These are phyloP conservation scores for Alternaria burnsii DNA, from an alignment of 2,329 filamentous ascomycete genomes.

Conservation along the genomic window DNA sequence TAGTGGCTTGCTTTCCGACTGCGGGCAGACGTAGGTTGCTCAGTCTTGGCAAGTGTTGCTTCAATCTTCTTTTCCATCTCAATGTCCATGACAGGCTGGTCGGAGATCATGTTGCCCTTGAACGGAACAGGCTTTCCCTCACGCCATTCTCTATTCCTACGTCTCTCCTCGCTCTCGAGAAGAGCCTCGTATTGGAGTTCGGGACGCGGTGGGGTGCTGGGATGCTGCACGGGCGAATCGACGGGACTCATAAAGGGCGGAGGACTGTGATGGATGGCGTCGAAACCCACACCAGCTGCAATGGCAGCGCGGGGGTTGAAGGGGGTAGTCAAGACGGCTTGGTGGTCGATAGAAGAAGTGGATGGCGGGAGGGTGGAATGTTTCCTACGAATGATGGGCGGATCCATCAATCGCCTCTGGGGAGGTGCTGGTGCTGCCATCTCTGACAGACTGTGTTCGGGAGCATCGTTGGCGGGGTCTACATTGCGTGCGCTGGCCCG, in stretches of 20 bases:
- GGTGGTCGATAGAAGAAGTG: slow-evolving; percentile 40
- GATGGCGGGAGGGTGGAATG: slow-evolving; percentile 34
- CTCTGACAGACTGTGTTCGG: slow-evolving; percentile 34
- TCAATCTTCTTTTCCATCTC: slow-evolving; percentile 70
- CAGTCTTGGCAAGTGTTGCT: slow-evolving; percentile 67
- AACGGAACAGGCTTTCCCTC: slow-evolving; percentile 57
- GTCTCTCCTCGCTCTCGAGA: slow-evolving; percentile 52
- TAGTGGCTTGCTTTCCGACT: slow-evolving; percentile 73
- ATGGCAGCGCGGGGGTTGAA: slow-evolving; percentile 41
- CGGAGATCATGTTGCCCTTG: slow-evolving; percentile 47
- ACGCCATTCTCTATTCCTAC: slow-evolving; percentile 60
- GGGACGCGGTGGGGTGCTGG: slow-evolving; percentile 39
- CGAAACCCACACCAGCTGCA: slow-evolving; percentile 31
- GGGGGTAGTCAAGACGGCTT: slow-evolving; percentile 42
- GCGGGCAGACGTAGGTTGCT: slow-evolving; percentile 63
- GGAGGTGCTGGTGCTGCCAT: slow-evolving; percentile 43
- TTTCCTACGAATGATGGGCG: slow-evolving; percentile 44
- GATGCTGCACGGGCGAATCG: slow-evolving; percentile 46
- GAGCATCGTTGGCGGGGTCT: slow-evolving; percentile 38
- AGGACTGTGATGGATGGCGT: slow-evolving; percentile 38
- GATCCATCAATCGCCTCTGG: slow-evolving; percentile 45
- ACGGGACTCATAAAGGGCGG: slow-evolving; percentile 51
- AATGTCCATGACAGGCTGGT: slow-evolving; percentile 55
- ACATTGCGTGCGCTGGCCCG: slow-evolving; percentile 39
- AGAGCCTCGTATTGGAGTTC: slow-evolving; percentile 37